Evolutionary conservation across 225 moss, liverwort and hornwort genomes (phyloP), one percentile per base, ranked within the genome.

Genomic region (Bryoerythrophyllum caledonicum): DNA sequence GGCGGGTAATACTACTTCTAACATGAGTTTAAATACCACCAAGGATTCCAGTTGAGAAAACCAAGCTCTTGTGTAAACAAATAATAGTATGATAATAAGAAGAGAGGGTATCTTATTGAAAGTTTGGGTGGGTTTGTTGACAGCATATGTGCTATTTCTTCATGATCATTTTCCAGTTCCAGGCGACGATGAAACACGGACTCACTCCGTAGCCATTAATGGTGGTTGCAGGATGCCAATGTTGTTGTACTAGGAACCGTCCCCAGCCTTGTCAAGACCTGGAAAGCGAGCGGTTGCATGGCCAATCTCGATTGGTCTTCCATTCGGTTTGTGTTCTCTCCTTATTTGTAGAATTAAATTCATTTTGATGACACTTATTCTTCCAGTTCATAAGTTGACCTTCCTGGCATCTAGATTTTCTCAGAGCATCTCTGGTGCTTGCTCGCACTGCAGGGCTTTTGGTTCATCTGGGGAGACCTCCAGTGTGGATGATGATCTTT

Each of bases 401-500:
- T 38, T 15, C 35, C 2, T 17, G 24, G 25, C 40, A 56, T 25
- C 38, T 34, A 55, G 37, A 21, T 55, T 35, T 38, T 57, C 7
- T 28, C 19, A 60, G 71, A 59, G 8, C 21, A 72, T 49, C 28
- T 20, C 30, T 30, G 30, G 2, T 30, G 30, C 30, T 30, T 30
- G 2, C 30, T 9, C 38, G 38, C 38, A 49, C 49, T 49, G 81
- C 87, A 93, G 90, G 20, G 59, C 63, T 60, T 88, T 89, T 68
- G 59, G 48, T 58, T 86, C 93, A 46, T 91, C 86, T 60, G 93
- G 89, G 58, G 93, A 93, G 80, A 71, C 91, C 28, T 93, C 93
- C 13, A 91, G 76, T 75, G 61, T 81, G 26, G 93, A 93, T 63
- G 93, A 93, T 79, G 82, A 83, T 67, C 77, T 93, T 49, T 93